phyloP scores from a whole-genome alignment of 2,329 filamentous ascomycete genomes.

The Hypomyces rosellus region DNA sequence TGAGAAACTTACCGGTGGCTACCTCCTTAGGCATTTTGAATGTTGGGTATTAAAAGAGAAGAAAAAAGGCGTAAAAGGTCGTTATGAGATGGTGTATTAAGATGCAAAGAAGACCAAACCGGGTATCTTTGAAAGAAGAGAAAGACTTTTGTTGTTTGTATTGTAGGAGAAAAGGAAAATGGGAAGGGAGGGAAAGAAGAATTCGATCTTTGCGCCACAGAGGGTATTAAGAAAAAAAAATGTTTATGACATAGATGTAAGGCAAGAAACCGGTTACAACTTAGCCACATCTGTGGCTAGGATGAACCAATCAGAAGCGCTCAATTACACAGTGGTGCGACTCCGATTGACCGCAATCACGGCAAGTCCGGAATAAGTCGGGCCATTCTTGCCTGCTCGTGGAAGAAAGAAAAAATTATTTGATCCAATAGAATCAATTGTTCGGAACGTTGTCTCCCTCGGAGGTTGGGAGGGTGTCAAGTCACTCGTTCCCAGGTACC shows the following conservation, averaged over 20 bases:
- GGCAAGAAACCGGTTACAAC: background rate
- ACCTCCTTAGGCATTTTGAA: conserved; percentile 36
- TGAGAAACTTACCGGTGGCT: conserved; percentile 31
- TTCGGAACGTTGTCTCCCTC: background rate
- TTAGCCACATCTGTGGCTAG: conserved; percentile 25
- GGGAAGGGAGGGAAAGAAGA: conserved; percentile 13
- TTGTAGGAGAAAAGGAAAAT: conserved; percentile 14
- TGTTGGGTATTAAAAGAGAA: conserved; percentile 15
- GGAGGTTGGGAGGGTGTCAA: background rate
- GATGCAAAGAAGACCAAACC: conserved; percentile 9
- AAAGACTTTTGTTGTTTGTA: conserved; percentile 9
- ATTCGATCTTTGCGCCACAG: conserved; percentile 6
- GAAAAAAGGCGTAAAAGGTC: conserved; percentile 2
- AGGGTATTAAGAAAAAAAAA: conserved; percentile 22
- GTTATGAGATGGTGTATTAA: conserved; percentile 9
- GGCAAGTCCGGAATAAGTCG: conserved; percentile 30
- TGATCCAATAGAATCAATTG: background rate
- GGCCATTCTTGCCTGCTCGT: conserved; percentile 10
- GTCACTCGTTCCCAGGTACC: no score
- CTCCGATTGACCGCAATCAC: conserved; percentile 8
- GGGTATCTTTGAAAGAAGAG: conserved; percentile 13
- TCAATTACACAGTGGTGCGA: conserved; percentile 27
- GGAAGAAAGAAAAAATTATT: background rate
- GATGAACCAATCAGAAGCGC: conserved; percentile 30
- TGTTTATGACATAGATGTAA: conserved; percentile 35